Evolutionary conservation across 164 flowering plant genomes (phyloP).

Genomic region (Aristolochia fimbriata): DNA sequence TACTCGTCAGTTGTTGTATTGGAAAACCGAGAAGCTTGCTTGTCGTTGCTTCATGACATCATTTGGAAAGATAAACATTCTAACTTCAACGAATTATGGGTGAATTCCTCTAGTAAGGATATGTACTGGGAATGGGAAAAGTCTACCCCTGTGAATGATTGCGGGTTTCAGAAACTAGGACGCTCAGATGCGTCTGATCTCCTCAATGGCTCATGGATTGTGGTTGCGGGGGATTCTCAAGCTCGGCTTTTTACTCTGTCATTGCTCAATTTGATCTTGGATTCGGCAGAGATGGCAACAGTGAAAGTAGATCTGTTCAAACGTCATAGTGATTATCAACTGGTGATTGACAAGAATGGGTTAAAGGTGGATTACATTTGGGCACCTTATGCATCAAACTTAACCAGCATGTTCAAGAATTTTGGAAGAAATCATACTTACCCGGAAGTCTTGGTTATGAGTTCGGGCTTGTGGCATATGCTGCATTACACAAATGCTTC

Average conservation of each 20-base stretch:
- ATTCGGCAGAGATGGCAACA: conserved; percentile 28
- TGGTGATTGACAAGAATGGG: conserved; percentile 44
- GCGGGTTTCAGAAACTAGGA: conserved; percentile 59
- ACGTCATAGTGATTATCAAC: conserved; percentile 67
- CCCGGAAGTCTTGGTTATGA: conserved; percentile 86
- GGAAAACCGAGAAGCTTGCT: conserved; percentile 45
- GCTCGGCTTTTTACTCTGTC: conserved; percentile 55
- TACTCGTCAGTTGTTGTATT: conserved; percentile 20
- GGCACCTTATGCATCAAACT: conserved; percentile 60
- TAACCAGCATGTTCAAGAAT: conserved; percentile 32
- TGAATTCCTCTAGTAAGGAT: conserved; percentile 5
- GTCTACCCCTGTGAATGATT: conserved; percentile 28
- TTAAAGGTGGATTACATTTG: conserved; percentile 75
- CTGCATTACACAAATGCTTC: conserved; percentile 52
- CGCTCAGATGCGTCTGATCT: conserved; percentile 52
- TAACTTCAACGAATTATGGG: neutral
- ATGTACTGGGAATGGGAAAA: conserved; percentile 50
- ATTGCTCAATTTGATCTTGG: conserved; percentile 48
- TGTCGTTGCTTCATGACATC: conserved; percentile 54
- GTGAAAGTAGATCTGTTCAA: conserved; percentile 50
- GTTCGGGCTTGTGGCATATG: conserved; percentile 93
- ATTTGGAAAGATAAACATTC: conserved; percentile 28
- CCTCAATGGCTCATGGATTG: conserved; percentile 91
- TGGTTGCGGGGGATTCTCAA: conserved; percentile 88
- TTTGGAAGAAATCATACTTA: conserved; percentile 25